phyloP scores from a whole-genome alignment of 768 basidiomycete species.

The Mycena amicta region DNA sequence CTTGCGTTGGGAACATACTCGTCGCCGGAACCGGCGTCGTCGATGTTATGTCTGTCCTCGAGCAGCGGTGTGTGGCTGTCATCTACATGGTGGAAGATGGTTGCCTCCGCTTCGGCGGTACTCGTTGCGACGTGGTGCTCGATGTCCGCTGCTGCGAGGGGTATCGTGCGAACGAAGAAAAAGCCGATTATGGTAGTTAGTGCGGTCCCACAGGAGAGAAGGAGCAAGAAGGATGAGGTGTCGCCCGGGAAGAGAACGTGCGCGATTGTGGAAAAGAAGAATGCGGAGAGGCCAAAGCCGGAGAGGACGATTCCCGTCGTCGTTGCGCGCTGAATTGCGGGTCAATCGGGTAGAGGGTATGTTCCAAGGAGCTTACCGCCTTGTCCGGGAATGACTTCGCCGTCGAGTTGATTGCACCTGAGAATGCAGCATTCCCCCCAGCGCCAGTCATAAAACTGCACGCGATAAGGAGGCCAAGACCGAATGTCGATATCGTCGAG shows the following conservation, averaged over 20 bases:
- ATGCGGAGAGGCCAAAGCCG: conserved; percentile 90
- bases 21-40: conserved; percentile 18
- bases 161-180: conserved; percentile 71
- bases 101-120: conserved; percentile 18
- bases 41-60: conserved; percentile 7
- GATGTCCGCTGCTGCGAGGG: conserved; percentile 42
- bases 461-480: conserved; percentile 53
- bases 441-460: conserved; percentile 76
- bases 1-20: conserved; percentile 25
- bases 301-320: conserved; percentile 80
- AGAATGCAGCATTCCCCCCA: conserved; percentile 74
- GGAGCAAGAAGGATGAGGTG: conserved; percentile 73
- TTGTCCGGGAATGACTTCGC: conserved; percentile 81
- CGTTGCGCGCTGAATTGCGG: conserved; percentile 61
- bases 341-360: background rate
- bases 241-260: conserved; percentile 74
- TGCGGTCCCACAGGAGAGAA: conserved; percentile 78
- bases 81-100: conserved; percentile 23
- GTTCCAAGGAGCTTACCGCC: conserved; percentile 46
- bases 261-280: conserved; percentile 81
- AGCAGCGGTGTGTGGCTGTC: conserved; percentile 27
- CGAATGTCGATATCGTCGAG: conserved; percentile 40
- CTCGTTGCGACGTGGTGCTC: conserved; percentile 23
- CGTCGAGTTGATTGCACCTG: conserved; percentile 74
- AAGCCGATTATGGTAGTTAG: conserved; percentile 80